Conservation (phyloP, 257 asterid species). For the Ajuga chamaepitys region DNA sequence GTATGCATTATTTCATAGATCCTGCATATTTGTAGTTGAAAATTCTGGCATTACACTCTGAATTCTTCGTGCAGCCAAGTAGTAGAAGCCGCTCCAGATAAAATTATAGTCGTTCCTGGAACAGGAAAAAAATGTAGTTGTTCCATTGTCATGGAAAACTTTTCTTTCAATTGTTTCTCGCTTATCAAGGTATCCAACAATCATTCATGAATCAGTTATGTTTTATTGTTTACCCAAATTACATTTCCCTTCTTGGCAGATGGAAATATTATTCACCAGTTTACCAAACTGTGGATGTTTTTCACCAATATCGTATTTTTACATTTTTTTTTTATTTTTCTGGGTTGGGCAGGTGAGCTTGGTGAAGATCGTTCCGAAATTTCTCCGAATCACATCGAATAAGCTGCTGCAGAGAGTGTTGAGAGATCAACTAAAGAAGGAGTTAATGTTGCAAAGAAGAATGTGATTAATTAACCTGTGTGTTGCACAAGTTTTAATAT, state of each 20-base stretch:
- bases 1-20: no score
- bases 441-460: slow-evolving; percentile 44
- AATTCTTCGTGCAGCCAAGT: slow-evolving; percentile 56
- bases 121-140: slow-evolving; percentile 54
- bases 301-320: slow-evolving; percentile 73
- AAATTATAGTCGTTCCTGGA: slow-evolving; percentile 67
- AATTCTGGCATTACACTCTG: background rate
- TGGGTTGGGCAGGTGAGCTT: slow-evolving; percentile 45
- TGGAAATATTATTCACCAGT: slow-evolving; percentile 47
- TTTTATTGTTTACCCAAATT: background rate
- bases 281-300: slow-evolving; percentile 60
- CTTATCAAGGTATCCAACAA: slow-evolving; percentile 39
- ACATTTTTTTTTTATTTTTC: background rate
- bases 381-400: slow-evolving; percentile 92
- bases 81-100: slow-evolving; percentile 61
- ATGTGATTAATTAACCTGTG: slow-evolving; percentile 25
- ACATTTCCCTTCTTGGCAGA: slow-evolving; percentile 35
- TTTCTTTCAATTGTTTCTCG: slow-evolving; percentile 49
- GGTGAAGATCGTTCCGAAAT: slow-evolving; percentile 56
- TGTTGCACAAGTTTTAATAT: no score
- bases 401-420: slow-evolving; percentile 68
- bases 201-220: background rate
- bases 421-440: slow-evolving; percentile 67
- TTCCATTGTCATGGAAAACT: slow-evolving; percentile 60
- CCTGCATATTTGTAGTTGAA: no score